Base-by-base conservation (phyloP, 768 basidiomycete genomes). In the Xanthoconium stramineum region DNA sequence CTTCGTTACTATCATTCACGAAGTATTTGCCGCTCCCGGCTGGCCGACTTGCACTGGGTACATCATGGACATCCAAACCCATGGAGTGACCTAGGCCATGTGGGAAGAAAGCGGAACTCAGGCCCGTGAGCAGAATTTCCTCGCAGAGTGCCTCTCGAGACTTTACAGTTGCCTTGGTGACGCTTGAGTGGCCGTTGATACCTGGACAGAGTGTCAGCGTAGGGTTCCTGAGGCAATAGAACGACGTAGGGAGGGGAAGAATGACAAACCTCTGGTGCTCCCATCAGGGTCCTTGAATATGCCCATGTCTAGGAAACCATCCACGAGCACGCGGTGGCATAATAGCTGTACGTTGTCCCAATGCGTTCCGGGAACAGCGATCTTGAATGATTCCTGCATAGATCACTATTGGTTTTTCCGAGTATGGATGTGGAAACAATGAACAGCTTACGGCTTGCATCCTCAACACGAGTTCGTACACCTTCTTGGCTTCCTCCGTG, bases 1-100 rank as follows among this genome's bases (percentile, higher is more conserved):
- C 83, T 40, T 76, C 80, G 0, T 89, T 85, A 0, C 86, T 87
- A 62, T 89, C 92, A 67, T 92, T 90, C 3, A 96, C 93, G 65
- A 70, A 69, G 47, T 69, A 70, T 54, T 68, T 85, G 1, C 74
- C 73, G 62, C 83, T 88, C 15, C 75, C 72, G 10, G 56, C 69
- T n/a, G 88, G 91, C 68, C 85, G 91, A 70, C 82, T 89, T n/a
- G 88, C 87, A 45, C 79, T 83, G 0, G 92, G 89, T 1, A 89
- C 91, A 64, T 97, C 95, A 67, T 97, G 96, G 2, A 98, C 94
- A 68, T 98, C 96, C 72, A 97, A 76, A 12, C 96, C 96, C 40
- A 98, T 76, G 7, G 89, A 89, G 68, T 98, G 95, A 1, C 94
- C 93, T 38, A 89, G 76, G 3, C 95, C 96, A 66, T 98, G 95